These are phyloP conservation scores for peach (Prunus persica) DNA, from an alignment of 306 rosid species.

Conservation along the genomic window DNA sequence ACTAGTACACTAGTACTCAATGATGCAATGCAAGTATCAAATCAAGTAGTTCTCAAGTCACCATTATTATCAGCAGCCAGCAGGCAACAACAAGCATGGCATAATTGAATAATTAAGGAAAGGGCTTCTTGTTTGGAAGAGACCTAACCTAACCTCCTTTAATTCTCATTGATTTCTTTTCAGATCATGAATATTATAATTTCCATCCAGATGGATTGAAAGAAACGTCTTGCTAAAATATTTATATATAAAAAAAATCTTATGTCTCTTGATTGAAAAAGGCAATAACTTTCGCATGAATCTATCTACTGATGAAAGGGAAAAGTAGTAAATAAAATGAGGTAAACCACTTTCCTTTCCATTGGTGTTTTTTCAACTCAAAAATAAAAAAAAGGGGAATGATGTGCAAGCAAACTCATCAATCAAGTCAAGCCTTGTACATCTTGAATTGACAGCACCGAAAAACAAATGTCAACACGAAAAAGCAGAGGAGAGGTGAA, in stretches of 20 bases:
- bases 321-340: background rate
- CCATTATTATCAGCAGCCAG: slow-evolving; percentile 2
- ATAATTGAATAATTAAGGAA: background rate
- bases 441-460: background rate
- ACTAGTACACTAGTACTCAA: background rate
- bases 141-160: background rate
- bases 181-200: background rate
- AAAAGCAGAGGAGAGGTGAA: background rate
- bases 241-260: background rate
- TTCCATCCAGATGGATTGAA: background rate
- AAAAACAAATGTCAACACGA: background rate
- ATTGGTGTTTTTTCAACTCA: background rate
- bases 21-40: slow-evolving; percentile 1
- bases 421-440: background rate
- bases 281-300: background rate
- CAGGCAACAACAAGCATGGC: background rate
- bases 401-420: background rate
- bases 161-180: background rate
- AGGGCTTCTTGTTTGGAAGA: too few species aligned
- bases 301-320: too few species aligned
- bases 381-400: background rate
- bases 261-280: background rate
- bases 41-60: slow-evolving; percentile 31
- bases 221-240: background rate
- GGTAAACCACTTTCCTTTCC: background rate